Evolutionary conservation across 1,139 yeast species (phyloP), one percentile per base, ranked within the genome.

Genomic region (Tardiomyces blankii): DNA sequence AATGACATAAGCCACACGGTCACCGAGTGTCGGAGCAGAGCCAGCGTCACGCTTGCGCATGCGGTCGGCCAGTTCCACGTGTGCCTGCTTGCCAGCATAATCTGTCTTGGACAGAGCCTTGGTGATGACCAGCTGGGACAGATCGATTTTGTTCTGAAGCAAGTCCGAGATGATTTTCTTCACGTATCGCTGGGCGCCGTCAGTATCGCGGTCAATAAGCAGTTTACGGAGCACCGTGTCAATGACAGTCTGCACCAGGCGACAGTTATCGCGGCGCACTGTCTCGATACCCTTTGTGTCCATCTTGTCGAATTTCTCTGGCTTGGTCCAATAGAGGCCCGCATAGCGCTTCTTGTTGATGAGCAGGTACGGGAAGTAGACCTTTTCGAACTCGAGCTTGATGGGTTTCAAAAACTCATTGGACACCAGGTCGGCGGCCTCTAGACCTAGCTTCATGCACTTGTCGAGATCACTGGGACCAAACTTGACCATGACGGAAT

Each of bases 251-350:
- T 89, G 96, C 2, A 93, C 98, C 52, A 93, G 70, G 42, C 95
- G 77, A 65, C 99, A 93, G 56, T 94, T 93, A 61, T 93, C 99
- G 70, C 99, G 80, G 64, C 99, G 79, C 41, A 93, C 98, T 0
- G 98, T 91, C 59, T 94, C 99, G 52, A 93, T 84, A 65, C 99
- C 99, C 61, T 93, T 93, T 30, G 97, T 93, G 63, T 93, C 99
- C 91, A 93, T 83, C 65, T 91, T 93, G 63, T 93, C 98, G 59
- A 78, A 86, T 53, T 85, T 87, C 13, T 86, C 78, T 0, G 96
- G 84, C 42, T 77, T 77, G 0, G 98, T 91, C 98, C 98, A 93
- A 61, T 82, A 91, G 45, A 93, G 70, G 0, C 99, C 99, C 1
- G 98, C 99, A 60, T 93, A 93, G 62, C 99, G 76, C 65, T 93